Percentiles rank a stretch among this genome's conserved stretches.
Conservation (phyloP, 1,284 basidiomycete genomes). For the Sphaerobolus stellatus region DNA sequence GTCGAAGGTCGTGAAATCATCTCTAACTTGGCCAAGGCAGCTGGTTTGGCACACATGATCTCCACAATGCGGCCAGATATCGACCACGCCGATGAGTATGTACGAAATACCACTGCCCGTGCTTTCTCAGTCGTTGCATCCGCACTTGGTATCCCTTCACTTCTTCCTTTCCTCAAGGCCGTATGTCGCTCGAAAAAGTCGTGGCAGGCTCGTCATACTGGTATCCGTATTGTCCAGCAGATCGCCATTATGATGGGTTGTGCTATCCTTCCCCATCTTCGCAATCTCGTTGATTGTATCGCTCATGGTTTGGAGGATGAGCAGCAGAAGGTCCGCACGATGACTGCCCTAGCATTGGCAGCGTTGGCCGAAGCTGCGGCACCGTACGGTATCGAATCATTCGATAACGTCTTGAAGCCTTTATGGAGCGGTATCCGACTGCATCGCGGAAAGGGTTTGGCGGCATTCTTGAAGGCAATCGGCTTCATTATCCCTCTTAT, state of each 20-base stretch:
- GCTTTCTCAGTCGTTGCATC: conserved; percentile 99
- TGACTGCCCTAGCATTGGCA: conserved; percentile 97
- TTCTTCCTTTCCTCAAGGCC: conserved; percentile 97
- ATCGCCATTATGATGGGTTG: conserved; percentile 99
- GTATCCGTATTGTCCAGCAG: conserved; percentile 99
- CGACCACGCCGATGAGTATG: conserved; percentile 99
- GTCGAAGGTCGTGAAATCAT: conserved; percentile 99
- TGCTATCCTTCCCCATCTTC: conserved; percentile 95
- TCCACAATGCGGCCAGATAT: conserved; percentile 99
- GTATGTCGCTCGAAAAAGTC: conserved; percentile 99
- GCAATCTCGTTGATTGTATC: conserved; percentile 95
- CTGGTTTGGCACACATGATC: conserved; percentile 99
- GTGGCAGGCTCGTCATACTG: conserved; percentile 99
- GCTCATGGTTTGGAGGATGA: conserved; percentile 96
- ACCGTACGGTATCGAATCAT: conserved; percentile 99
- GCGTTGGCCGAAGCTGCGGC: conserved; percentile 96
- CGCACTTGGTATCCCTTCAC: conserved; percentile 94
- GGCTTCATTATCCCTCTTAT: conserved; percentile 99
- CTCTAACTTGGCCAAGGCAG: conserved; percentile 97
- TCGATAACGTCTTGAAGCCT: conserved; percentile 97
- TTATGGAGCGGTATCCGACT: conserved; percentile 97
- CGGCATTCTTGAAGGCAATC: conserved; percentile 98
- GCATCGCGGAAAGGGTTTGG: conserved; percentile 96
- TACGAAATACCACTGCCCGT: conserved; percentile 97
- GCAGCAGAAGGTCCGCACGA: conserved; percentile 98